Conservation (phyloP, 1,284 basidiomycete species). For the Ustilago xerochloae region DNA sequence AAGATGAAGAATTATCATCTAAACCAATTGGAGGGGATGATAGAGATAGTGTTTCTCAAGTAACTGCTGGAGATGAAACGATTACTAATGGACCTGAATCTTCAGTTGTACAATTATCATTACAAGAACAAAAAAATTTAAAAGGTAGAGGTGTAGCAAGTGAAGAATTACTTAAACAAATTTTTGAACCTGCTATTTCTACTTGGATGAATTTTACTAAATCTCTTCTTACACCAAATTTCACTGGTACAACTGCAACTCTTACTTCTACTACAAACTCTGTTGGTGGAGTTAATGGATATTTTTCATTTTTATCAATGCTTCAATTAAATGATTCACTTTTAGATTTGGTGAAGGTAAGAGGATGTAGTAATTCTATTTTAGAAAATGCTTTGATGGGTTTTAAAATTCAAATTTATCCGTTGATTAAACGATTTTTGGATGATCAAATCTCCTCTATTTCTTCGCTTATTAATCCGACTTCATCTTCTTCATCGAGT, state of each 20-base stretch:
- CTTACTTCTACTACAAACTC: conserved; percentile 5
- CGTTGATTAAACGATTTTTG: conserved; percentile 49
- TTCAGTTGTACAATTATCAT: conserved; percentile 44
- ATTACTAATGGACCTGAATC: conserved; percentile 23
- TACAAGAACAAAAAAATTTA: conserved; percentile 33
- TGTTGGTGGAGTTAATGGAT: background rate
- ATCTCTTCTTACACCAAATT: conserved; percentile 34
- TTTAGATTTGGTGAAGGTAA: conserved; percentile 11
- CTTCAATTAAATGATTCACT: conserved; percentile 46
- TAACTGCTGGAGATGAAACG: conserved; percentile 12
- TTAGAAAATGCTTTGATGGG: conserved; percentile 54
- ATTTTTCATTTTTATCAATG: conserved; percentile 52
- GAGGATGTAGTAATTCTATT: conserved; percentile 40
- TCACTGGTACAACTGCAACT: conserved; percentile 7
- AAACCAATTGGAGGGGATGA: background rate
- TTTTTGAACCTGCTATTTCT: conserved; percentile 59
- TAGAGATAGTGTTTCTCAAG: background rate
- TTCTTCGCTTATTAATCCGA: conserved; percentile 5
- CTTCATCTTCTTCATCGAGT: background rate
- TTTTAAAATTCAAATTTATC: conserved; percentile 58
- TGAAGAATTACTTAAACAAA: conserved; percentile 64
- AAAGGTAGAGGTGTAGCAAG: conserved; percentile 30
- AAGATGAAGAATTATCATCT: conserved; percentile 1
- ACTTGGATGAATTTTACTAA: conserved; percentile 45
- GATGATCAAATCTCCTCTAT: conserved; percentile 55